Evolutionary conservation across 371 early-diverging fungal species (phyloP).

Genomic region (Mortierella sp.): DNA sequence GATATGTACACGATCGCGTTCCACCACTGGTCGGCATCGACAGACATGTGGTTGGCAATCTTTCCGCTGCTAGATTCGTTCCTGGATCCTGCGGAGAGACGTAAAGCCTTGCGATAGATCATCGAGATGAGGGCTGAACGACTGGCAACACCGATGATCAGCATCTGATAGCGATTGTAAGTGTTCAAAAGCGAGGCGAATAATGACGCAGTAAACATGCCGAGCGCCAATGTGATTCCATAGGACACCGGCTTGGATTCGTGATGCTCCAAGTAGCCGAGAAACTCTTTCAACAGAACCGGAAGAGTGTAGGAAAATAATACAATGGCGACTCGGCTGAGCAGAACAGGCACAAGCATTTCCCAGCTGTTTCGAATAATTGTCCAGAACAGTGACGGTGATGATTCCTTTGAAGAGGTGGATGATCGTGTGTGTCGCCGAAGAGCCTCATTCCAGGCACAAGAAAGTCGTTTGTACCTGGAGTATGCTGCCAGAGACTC

Average conservation of each 20-base stretch:
- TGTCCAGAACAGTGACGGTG: slow-evolving; percentile 18
- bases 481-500: neutral
- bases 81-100: slow-evolving; percentile 82
- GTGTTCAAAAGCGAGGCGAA: slow-evolving; percentile 10
- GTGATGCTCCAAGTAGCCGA: slow-evolving; percentile 5
- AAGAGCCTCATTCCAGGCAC: slow-evolving; percentile 2
- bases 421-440: neutral
- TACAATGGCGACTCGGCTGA: neutral
- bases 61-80: slow-evolving; percentile 78
- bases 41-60: slow-evolving; percentile 88
- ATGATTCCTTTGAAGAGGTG: neutral
- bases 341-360: neutral
- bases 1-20: slow-evolving; percentile 51
- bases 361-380: neutral
- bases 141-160: slow-evolving; percentile 78
- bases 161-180: slow-evolving; percentile 51
- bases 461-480: neutral
- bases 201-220: slow-evolving; percentile 20
- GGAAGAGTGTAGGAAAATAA: slow-evolving; percentile 7
- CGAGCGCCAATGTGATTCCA: neutral
- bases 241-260: slow-evolving; percentile 2
- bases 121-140: slow-evolving; percentile 73
- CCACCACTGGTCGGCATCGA: slow-evolving; percentile 33
- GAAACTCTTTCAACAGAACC: neutral
- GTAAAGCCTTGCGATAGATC: slow-evolving; percentile 88